These are phyloP conservation scores for Aspergillus glaucus DNA, from an alignment of 2,329 filamentous ascomycete genomes.

Conservation along the genomic window DNA sequence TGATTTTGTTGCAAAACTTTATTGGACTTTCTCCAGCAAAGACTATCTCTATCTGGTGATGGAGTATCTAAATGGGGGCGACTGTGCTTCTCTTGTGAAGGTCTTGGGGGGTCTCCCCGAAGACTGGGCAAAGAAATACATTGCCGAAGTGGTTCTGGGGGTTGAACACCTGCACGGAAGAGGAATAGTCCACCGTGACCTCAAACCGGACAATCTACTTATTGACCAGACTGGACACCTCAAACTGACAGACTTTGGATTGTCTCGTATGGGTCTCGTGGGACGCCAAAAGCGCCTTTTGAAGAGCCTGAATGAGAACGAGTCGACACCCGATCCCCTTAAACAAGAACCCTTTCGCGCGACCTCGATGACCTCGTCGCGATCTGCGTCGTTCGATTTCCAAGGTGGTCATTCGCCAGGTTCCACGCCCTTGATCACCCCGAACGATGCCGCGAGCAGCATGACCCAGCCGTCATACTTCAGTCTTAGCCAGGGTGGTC, in stretches of 20 bases:
- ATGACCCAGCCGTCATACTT: slow-evolving; percentile 91
- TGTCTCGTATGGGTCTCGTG: slow-evolving; percentile 94
- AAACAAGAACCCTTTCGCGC: slow-evolving; percentile 89
- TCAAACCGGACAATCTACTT: slow-evolving; percentile 94
- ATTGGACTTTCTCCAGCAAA: slow-evolving; percentile 99
- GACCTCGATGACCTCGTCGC: slow-evolving; percentile 78
- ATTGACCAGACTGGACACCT: slow-evolving; percentile 96
- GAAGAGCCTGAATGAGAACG: slow-evolving; percentile 56
- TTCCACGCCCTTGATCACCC: slow-evolving; percentile 80
- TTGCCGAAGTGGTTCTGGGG: slow-evolving; percentile 92
- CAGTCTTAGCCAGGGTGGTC: slow-evolving; percentile 52
- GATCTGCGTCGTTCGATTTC: slow-evolving; percentile 89
- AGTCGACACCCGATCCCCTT: slow-evolving; percentile 84
- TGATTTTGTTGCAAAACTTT: slow-evolving; percentile 96
- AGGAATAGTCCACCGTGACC: slow-evolving; percentile 90
- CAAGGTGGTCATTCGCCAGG: slow-evolving; percentile 73
- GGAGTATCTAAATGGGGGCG: slow-evolving; percentile 97
- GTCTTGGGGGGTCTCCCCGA: slow-evolving; percentile 85
- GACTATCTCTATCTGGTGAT: slow-evolving; percentile 98
- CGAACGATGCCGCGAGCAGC: slow-evolving; percentile 57
- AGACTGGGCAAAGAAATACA: slow-evolving; percentile 97
- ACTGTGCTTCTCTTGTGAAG: slow-evolving; percentile 95
- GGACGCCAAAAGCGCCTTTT: slow-evolving; percentile 92
- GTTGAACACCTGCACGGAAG: slow-evolving; percentile 92
- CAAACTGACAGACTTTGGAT: slow-evolving; percentile 93